Percentiles rank a stretch among this genome's conserved stretches.
Evolutionary conservation across 2,329 filamentous ascomycete species (phyloP).

Genomic region (Nemania abortiva): DNA sequence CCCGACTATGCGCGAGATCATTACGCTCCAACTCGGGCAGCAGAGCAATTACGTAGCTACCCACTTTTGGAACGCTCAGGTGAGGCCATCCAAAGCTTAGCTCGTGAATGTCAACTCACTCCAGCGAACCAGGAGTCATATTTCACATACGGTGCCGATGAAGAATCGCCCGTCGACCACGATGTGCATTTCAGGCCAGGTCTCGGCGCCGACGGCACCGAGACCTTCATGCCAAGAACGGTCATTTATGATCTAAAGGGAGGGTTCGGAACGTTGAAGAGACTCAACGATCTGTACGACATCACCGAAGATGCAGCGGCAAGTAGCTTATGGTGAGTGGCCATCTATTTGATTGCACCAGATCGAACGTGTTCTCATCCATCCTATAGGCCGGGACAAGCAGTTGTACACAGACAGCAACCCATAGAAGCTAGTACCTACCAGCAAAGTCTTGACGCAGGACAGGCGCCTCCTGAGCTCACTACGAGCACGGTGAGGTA

Average conservation of each 20-base stretch:
- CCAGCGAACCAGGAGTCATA: constrained; percentile 81
- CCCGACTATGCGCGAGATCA: constrained; percentile 85
- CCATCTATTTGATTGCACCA: constrained; percentile 21
- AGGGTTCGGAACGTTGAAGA: constrained; percentile 87
- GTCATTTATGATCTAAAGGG: constrained; percentile 96
- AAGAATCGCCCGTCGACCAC: constrained; percentile 79
- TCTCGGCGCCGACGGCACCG: constrained; percentile 82
- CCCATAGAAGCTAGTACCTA: constrained; percentile 79
- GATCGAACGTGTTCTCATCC: constrained; percentile 15
- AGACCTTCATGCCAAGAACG: constrained; percentile 92
- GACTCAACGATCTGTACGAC: constrained; percentile 90
- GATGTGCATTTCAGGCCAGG: constrained; percentile 91
- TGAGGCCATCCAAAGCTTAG: constrained; percentile 51
- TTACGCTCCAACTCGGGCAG: constrained; percentile 93
- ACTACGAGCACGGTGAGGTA: constrained; percentile 82
- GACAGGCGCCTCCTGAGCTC: constrained; percentile 72
- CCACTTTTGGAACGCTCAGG: constrained; percentile 98
- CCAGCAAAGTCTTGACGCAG: constrained; percentile 81
- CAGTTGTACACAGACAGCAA: constrained; percentile 75
- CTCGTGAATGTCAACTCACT: neutral
- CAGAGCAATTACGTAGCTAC: constrained; percentile 93
- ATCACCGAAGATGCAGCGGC: constrained; percentile 53
- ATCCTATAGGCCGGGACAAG: constrained; percentile 69
- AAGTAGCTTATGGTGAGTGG: constrained; percentile 56
- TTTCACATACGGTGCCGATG: constrained; percentile 83